A percentile compares a stretch with the other conserved stretches of the same genome.
Evolutionary conservation across 2,329 filamentous ascomycete species (phyloP).

Genomic region (Apiospora malaysiana): DNA sequence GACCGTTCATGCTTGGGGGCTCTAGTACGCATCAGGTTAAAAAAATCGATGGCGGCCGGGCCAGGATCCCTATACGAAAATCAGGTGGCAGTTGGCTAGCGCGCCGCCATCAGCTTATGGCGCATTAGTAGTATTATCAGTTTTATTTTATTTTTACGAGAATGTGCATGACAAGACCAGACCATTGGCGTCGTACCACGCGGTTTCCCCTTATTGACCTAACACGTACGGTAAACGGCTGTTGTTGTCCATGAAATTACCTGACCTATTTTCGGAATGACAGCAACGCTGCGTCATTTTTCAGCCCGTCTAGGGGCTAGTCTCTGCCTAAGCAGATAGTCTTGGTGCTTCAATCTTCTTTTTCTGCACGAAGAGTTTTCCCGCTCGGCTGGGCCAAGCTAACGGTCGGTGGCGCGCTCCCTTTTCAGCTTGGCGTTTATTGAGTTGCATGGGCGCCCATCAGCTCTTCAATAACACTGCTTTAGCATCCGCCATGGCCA

Average conservation of each 20-base stretch:
- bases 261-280: conserved; percentile 15
- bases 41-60: neutral
- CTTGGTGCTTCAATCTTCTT: too few species aligned
- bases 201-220: conserved; percentile 13
- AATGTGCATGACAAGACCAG: neutral
- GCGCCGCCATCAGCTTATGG: conserved; percentile 9
- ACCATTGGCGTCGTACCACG: conserved; percentile 8
- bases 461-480: conserved; percentile 5
- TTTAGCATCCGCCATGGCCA: neutral
- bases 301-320: neutral
- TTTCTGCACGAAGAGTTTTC: neutral
- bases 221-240: too few species aligned
- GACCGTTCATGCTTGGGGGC: neutral
- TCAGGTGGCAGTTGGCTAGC: neutral
- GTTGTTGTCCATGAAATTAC: neutral
- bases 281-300: conserved; percentile 11
- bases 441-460: neutral
- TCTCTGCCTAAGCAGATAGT: neutral
- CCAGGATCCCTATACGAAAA: conserved; percentile 10
- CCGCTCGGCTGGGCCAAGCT: conserved; percentile 3
- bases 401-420: neutral
- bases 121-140: too few species aligned
- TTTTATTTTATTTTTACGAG: too few species aligned
- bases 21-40: neutral
- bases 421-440: conserved; percentile 17